A percentile compares a stretch with the other conserved stretches of the same genome.
These are phyloP conservation scores for Dictyostelium capitatum DNA, from an alignment of 78 protist genomes.

Conservation along the genomic window DNA sequence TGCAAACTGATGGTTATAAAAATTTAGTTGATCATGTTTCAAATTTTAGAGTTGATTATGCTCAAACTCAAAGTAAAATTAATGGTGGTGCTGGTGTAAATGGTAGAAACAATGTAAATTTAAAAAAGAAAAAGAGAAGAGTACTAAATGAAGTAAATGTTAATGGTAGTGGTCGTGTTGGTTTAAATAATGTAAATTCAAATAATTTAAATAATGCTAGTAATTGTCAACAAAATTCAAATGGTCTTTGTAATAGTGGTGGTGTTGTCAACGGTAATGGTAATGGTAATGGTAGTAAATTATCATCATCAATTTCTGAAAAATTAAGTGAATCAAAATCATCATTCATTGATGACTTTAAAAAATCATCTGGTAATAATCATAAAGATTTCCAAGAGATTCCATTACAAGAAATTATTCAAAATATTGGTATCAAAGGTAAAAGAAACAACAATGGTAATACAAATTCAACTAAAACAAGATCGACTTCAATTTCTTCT, in stretches of 20 bases:
- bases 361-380: constrained; percentile 17
- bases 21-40: constrained; percentile 45
- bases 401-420: constrained; percentile 58
- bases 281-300: neutral
- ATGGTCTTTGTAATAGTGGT: neutral
- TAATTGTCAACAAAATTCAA: neutral
- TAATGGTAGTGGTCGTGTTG: neutral
- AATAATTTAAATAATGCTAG: neutral
- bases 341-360: constrained; percentile 30
- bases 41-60: constrained; percentile 4
- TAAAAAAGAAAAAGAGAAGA: constrained; percentile 18
- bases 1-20: constrained; percentile 56
- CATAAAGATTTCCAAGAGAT: constrained; percentile 51
- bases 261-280: neutral
- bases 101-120: neutral
- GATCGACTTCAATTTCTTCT: neutral
- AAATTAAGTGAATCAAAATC: constrained; percentile 8
- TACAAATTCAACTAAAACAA: neutral
- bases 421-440: constrained; percentile 17
- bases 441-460: neutral
- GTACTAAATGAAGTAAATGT: neutral
- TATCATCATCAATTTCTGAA: neutral
- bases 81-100: too few relatives aligned
- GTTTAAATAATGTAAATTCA: neutral
- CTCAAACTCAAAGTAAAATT: neutral